phyloP scores from a whole-genome alignment of 768 basidiomycete species.

The Xerocomus spinulosus region DNA sequence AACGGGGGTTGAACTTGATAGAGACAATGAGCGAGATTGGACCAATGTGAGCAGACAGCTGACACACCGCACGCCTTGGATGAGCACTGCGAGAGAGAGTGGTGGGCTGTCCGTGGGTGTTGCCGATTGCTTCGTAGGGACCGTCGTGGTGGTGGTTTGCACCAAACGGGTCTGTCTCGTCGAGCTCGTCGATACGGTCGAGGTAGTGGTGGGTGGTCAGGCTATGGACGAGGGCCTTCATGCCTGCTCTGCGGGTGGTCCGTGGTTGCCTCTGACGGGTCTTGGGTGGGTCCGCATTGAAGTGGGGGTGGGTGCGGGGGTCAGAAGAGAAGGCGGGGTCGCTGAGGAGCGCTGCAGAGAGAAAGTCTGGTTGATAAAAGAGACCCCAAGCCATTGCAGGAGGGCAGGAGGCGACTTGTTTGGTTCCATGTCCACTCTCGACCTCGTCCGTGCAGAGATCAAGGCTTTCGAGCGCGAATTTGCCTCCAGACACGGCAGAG shows the following conservation, averaged over 20 bases:
- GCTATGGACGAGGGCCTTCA: slow-evolving; percentile 27
- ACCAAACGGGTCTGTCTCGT: slow-evolving; percentile 70
- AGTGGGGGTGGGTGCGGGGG: slow-evolving; percentile 47
- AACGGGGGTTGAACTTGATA: slow-evolving; percentile 13
- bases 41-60: not conserved
- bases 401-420: not conserved
- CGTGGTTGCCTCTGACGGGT: not conserved
- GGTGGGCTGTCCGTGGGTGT: slow-evolving; percentile 10
- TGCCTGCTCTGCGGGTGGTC: slow-evolving; percentile 11
- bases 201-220: slow-evolving; percentile 34
- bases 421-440: slow-evolving; percentile 15
- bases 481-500: slow-evolving; percentile 47
- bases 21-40: slow-evolving; percentile 7
- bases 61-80: slow-evolving; percentile 22
- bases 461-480: slow-evolving; percentile 78
- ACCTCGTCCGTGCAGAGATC: slow-evolving; percentile 57
- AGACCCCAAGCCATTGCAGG: slow-evolving; percentile 13
- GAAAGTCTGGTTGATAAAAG: slow-evolving; percentile 3
- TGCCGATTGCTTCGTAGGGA: slow-evolving; percentile 64
- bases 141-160: slow-evolving; percentile 60
- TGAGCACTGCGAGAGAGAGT: slow-evolving; percentile 1
- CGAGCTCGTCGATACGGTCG: slow-evolving; percentile 74
- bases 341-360: slow-evolving; percentile 35
- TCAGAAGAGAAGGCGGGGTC: slow-evolving; percentile 60
- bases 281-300: too few relatives aligned